These are phyloP conservation scores for Yarrowia alimentaria DNA, from an alignment of 805 yeast genomes.

Conservation along the genomic window DNA sequence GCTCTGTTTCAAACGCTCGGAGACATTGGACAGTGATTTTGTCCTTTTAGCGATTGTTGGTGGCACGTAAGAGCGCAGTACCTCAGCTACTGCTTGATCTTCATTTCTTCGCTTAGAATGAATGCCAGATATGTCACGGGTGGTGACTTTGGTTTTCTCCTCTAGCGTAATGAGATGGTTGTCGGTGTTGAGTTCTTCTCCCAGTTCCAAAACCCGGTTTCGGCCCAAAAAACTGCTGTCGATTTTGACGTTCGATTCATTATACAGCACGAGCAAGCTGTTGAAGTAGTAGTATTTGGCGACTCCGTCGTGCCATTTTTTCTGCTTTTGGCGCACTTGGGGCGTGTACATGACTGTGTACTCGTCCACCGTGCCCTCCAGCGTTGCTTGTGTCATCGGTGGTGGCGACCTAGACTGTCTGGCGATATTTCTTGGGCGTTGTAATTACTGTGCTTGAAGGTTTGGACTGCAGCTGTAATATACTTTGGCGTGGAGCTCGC, in stretches of 20 bases:
- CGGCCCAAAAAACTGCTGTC: slow-evolving; percentile 31
- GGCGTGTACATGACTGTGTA: slow-evolving; percentile 40
- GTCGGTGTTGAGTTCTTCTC: slow-evolving; percentile 35
- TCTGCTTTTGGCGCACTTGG: slow-evolving; percentile 40
- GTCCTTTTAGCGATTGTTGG: neutral
- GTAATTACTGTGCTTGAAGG: neutral
- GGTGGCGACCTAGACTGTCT: too few relatives aligned
- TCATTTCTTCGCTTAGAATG: neutral
- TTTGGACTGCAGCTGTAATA: too few relatives aligned
- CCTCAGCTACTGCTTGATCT: neutral
- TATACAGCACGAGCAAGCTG: slow-evolving; percentile 36
- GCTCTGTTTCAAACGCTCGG: slow-evolving; percentile 4
- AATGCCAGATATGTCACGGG: slow-evolving; percentile 30
- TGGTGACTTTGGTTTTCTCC: slow-evolving; percentile 21
- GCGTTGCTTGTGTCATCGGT: neutral
- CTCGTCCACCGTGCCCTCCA: slow-evolving; percentile 30
- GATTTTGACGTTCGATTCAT: slow-evolving; percentile 35
- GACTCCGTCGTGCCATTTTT: slow-evolving; percentile 42
- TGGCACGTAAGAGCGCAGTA: too few relatives aligned
- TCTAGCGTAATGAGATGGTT: slow-evolving; percentile 37
- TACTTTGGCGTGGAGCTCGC: too few relatives aligned
- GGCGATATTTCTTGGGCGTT: too few relatives aligned
- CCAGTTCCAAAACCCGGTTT: slow-evolving; percentile 30
- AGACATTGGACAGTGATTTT: neutral
- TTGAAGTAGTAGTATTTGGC: slow-evolving; percentile 35